Evolutionary conservation across 2,329 filamentous ascomycete genomes (phyloP), one percentile per base, ranked within the genome.

Genomic region (Kalmusia sp.): DNA sequence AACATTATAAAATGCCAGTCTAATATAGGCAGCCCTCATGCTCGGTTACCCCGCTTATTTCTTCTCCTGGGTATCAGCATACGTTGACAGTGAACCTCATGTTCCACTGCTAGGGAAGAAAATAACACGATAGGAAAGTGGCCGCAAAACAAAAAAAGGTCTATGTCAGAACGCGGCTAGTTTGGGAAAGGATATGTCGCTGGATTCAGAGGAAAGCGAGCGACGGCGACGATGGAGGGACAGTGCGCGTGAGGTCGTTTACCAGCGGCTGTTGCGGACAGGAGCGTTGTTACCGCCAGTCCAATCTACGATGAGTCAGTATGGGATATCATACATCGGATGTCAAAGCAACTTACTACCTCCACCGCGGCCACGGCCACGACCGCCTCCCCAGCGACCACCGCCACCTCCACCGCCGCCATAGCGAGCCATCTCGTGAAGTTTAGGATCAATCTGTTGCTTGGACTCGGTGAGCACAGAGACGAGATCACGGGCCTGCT

Each of bases 401-500:
- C 89, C 86, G 60, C 89, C 86, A 49, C 90, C 90, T 54, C 92
- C 92, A 52, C 91, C 91, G 59, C 92, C 91, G 64, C 92, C 87
- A 74, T 93, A 98, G 76, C 95, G 90, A 66, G 87, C 88, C 95
- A 99, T 98, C 83, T 99, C 95, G 60, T 88, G 87, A 60, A 99
- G 89, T 76, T 92, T 90, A 72, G 95, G 95, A 71, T 98, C 95
- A 77, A 99, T 93, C 79, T 96, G 89, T 82, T 99, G 95, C 83
- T 98, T 98, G 64, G 95, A 93, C 80, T 99, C 95, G 73, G 88
- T 88, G 67, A 99, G 89, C 69, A 99, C 91, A 68, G 85, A 84
- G 68, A 99, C 88, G 73, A 99, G 88, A 80, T 99, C 95, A 84
- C 95, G 93, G 79, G 95, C 93, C 87, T 82, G 80, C 74, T 82